Conservation (phyloP, 1,284 basidiomycete genomes). For the Gomphus bonarii region DNA sequence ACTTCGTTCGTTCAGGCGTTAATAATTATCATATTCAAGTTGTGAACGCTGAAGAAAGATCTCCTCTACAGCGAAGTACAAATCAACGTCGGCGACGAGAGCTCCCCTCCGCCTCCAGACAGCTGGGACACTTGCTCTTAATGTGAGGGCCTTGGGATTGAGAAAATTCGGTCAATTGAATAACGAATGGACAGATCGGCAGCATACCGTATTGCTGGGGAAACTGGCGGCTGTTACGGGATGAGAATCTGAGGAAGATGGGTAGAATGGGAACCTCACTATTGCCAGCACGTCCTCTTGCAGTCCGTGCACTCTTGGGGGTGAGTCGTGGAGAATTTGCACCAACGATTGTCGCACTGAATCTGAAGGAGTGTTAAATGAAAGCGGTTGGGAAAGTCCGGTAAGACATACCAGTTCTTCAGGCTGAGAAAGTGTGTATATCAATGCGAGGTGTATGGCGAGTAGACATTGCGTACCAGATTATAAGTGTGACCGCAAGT, state of each 20-base stretch:
- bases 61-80: neutral
- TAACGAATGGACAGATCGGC: neutral
- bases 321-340: conserved; percentile 62
- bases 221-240: conserved; percentile 47
- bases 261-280: conserved; percentile 34
- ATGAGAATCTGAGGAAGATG: conserved; percentile 12
- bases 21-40: neutral
- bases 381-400: neutral
- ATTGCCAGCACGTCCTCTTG: conserved; percentile 61
- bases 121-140: conserved; percentile 32
- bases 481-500: conserved; percentile 46
- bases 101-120: conserved; percentile 15
- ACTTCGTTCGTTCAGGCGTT: neutral
- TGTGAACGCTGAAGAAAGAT: neutral
- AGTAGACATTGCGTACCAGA: conserved; percentile 28
- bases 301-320: conserved; percentile 49
- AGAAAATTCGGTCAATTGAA: conserved; percentile 10
- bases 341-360: conserved; percentile 48
- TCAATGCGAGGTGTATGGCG: conserved; percentile 5
- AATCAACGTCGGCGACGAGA: conserved; percentile 1
- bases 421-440: conserved; percentile 29
- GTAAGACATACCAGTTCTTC: conserved; percentile 39
- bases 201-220: conserved; percentile 50
- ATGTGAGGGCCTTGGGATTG: conserved; percentile 31
- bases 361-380: conserved; percentile 26